Evolutionary conservation across 441 rosid genomes (phyloP).

Genomic region (Populus hybrid): DNA sequence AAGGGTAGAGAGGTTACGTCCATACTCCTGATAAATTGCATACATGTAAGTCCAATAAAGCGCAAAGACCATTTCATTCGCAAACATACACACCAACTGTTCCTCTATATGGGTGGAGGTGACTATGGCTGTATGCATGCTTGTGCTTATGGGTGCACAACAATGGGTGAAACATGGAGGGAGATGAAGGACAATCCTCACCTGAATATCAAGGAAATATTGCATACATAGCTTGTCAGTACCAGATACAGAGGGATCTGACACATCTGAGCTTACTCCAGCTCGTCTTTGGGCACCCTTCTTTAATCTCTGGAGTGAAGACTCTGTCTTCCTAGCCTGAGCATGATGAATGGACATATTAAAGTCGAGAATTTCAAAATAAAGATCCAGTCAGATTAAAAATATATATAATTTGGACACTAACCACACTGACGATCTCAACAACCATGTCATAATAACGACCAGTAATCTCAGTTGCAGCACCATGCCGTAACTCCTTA

Average conservation of each 20-base stretch:
- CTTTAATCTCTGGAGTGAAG: slow-evolving; percentile 83
- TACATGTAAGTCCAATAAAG: background rate
- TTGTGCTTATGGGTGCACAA: background rate
- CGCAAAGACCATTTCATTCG: background rate
- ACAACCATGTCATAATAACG: slow-evolving; percentile 76
- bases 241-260: slow-evolving; percentile 74
- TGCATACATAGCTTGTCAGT: slow-evolving; percentile 95
- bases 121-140: background rate
- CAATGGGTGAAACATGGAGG: too few relatives aligned
- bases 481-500: slow-evolving; percentile 46
- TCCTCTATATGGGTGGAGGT: background rate
- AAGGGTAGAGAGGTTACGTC: slow-evolving; percentile 61
- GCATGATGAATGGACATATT: slow-evolving; percentile 10
- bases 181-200: slow-evolving; percentile 10
- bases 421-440: slow-evolving; percentile 82
- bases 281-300: slow-evolving; percentile 87
- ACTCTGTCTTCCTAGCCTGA: slow-evolving; percentile 88
- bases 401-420: slow-evolving; percentile 26
- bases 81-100: background rate
- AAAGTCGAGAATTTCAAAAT: background rate
- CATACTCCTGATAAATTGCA: slow-evolving; percentile 66
- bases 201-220: slow-evolving; percentile 96
- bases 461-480: slow-evolving; percentile 67
- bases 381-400: background rate
- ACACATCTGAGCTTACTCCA: slow-evolving; percentile 82